Evolutionary conservation across 2,329 filamentous ascomycete genomes (phyloP).

Genomic region (Alternaria hordeiaustralica): DNA sequence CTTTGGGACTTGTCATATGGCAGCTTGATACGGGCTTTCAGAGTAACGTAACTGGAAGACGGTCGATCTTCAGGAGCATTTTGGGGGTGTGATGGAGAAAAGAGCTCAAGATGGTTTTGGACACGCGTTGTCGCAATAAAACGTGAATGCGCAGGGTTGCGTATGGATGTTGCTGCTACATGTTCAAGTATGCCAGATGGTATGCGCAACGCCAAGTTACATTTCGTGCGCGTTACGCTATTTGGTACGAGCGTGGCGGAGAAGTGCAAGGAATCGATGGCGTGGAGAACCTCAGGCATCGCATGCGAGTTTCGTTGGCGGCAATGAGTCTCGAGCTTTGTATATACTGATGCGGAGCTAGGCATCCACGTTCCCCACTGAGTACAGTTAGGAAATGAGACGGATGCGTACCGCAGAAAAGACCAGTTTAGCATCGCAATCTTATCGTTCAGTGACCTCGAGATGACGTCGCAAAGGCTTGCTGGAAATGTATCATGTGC

Average conservation of each 20-base stretch:
- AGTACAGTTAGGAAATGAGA: not conserved
- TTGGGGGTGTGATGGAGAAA: fast-evolving
- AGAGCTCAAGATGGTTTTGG: not conserved
- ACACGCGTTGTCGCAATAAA: not conserved
- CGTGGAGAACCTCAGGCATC: not conserved
- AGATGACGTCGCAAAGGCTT: not conserved
- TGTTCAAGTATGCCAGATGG: not conserved
- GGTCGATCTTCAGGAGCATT: not conserved
- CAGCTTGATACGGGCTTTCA: fast-evolving
- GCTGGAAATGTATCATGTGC: not conserved
- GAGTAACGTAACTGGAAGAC: not conserved
- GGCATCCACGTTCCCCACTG: not conserved
- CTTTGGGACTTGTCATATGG: not conserved
- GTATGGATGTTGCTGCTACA: not conserved
- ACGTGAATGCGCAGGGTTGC: not conserved
- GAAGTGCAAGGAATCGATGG: not conserved
- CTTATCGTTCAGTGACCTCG: not conserved
- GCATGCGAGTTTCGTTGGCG: not conserved
- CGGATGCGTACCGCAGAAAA: not conserved
- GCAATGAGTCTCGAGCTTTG: not conserved
- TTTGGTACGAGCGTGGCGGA: not conserved
- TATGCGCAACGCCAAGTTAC: not conserved
- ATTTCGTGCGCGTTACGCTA: not conserved
- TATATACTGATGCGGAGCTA: not conserved
- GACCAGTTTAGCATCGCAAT: not conserved